Base-by-base conservation (phyloP, 2,329 filamentous ascomycete genomes). In the Ceratocystis ficicola region DNA sequence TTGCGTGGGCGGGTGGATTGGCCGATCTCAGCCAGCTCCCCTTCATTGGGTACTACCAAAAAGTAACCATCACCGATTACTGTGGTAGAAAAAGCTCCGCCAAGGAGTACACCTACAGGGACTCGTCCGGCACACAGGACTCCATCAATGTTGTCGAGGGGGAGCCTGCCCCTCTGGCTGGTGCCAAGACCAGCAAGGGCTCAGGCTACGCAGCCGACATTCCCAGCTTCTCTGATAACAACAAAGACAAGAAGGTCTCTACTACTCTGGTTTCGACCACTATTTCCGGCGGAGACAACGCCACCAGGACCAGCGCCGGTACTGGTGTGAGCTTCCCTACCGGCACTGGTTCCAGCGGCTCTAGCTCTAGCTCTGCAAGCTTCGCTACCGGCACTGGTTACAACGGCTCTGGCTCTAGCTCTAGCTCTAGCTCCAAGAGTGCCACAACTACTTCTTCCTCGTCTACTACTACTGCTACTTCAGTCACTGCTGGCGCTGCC, bases 1-100 rank as follows among this genome's bases (percentile, higher is more conserved):
- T 86, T 66, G 73, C 82, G 65, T 89, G 86, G 87, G 86, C 86
- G 59, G 86, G 86, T 61, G 86, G 87, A 66, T 85, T 86, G 72
- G 71, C 81, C 70, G 74, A 83, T 72, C 83, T 82, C 72, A 70
- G 70, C 69, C 69, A 81, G 70, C 80, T 74, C 68, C 82, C 82
- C 67, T 83, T 81, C 76, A 72, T 74, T 65, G 82, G 76, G 71
- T 80, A 80, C 77, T 84, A 84, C 80, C 77, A 83, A 77, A 78
- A 75, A 72, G 73, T 84, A 70, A 78, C 73, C 69, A 79, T 85
- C 69, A 72, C 75, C 70, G 81, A 85, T 76, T 82, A 80, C 74
- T 76, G 77, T 72, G 81, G 81, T 72, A 78, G 79, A 69, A 72
- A 74, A 65, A 75, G 75, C 63, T 71, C 76, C 66, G 73, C 72